Percentiles rank a stretch among this genome's conserved stretches.
phyloP scores from a whole-genome alignment of 768 basidiomycete genomes.

The Leccinum variicolor region DNA sequence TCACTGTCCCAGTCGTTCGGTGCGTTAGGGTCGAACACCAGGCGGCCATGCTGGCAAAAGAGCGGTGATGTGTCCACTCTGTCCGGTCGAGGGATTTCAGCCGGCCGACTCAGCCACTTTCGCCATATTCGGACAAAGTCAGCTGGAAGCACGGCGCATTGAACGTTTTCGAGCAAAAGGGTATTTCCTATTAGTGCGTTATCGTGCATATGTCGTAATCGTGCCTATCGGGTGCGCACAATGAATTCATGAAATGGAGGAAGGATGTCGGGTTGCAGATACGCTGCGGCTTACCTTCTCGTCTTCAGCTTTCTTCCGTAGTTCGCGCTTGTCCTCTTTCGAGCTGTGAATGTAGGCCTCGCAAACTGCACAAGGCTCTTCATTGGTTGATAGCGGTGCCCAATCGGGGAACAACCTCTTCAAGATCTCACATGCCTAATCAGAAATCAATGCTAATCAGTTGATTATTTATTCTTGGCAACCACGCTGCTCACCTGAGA shows the following conservation, averaged over 20 bases:
- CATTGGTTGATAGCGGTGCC: constrained; percentile 49
- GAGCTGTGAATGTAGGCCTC: constrained; percentile 51
- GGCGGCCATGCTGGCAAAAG: constrained; percentile 62
- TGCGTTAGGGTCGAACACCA: constrained; percentile 65
- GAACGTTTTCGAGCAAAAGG: constrained; percentile 43
- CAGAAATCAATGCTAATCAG: constrained; percentile 9
- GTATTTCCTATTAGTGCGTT: constrained; percentile 45
- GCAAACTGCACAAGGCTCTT: constrained; percentile 63
- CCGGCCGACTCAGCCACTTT: constrained; percentile 62
- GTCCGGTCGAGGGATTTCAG: constrained; percentile 55
- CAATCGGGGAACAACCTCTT: constrained; percentile 61
- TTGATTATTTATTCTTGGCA: constrained; percentile 5
- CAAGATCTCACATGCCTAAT: constrained; percentile 57
- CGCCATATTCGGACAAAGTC: constrained; percentile 67
- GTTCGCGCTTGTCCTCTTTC: constrained; percentile 58
- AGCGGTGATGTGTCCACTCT: constrained; percentile 57
- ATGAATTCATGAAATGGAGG: constrained; percentile 20
- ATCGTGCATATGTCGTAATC: constrained; percentile 61
- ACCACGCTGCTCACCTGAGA: constrained; percentile 40
- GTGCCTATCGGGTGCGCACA: constrained; percentile 42
- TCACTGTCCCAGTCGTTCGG: constrained; percentile 55
- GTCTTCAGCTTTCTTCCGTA: constrained; percentile 66
- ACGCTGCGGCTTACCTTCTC: constrained; percentile 57
- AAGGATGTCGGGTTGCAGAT: constrained; percentile 6
- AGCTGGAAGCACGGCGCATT: constrained; percentile 57